These are phyloP conservation scores for Solanum appendiculatum DNA, from an alignment of 257 asterid species.

Conservation along the genomic window DNA sequence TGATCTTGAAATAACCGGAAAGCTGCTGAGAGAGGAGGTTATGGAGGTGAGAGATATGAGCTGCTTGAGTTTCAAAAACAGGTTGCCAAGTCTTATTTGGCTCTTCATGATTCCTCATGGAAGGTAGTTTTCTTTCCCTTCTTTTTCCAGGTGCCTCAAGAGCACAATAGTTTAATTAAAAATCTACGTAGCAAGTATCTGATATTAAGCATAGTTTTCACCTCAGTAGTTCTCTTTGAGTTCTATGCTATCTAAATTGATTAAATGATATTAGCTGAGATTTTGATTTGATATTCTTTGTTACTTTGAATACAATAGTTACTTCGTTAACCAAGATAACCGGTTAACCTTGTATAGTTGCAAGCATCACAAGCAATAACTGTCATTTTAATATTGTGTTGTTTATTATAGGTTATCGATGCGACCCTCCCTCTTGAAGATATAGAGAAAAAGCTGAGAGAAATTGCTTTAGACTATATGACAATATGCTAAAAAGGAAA, in stretches of 20 bases:
- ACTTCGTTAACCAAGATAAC: not conserved
- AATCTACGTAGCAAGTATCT: not conserved
- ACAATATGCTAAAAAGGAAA: constrained; percentile 47
- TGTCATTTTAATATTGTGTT: not conserved
- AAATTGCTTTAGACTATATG: constrained; percentile 38
- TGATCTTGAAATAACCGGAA: constrained; percentile 24
- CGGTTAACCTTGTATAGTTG: not conserved
- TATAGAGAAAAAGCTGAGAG: constrained; percentile 41
- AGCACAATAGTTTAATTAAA: not conserved
- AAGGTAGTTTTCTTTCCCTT: constrained; percentile 33
- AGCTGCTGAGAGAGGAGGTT: constrained; percentile 93
- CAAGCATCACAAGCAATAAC: not conserved
- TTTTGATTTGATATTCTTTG: not conserved
- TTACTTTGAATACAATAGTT: not conserved
- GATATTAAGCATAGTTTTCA: not conserved
- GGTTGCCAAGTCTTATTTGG: constrained; percentile 50
- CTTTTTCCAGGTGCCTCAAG: not conserved
- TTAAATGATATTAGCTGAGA: not conserved
- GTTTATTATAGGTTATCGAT: constrained; percentile 37
- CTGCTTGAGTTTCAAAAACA: constrained; percentile 81
- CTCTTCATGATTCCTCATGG: constrained; percentile 66
- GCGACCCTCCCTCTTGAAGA: constrained; percentile 65
- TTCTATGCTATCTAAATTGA: not conserved
- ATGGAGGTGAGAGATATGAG: constrained; percentile 92
- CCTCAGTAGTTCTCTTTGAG: not conserved